These are phyloP conservation scores for Gossypium stocksii DNA, from an alignment of 345 rosid species.

Conservation along the genomic window DNA sequence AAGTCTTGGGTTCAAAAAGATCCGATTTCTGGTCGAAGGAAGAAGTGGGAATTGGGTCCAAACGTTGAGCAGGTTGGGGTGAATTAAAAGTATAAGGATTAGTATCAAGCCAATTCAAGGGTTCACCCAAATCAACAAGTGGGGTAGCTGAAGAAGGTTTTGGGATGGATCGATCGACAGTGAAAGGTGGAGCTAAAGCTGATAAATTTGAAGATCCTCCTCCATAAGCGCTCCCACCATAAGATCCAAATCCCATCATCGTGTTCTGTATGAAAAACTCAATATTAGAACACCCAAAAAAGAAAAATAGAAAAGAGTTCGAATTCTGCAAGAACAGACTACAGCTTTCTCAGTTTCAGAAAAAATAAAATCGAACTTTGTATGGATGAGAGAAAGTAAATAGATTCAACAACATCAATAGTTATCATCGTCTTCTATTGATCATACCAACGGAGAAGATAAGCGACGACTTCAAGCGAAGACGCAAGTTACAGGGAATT, in stretches of 20 bases:
- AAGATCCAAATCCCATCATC: conserved; percentile 42
- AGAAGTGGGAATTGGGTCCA: conserved; percentile 21
- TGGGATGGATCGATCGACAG: conserved; percentile 33
- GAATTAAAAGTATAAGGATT: conserved; percentile 9
- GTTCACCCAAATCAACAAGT: conserved; percentile 38
- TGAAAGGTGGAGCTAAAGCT: conserved; percentile 57
- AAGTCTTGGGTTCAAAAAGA: conserved; percentile 27
- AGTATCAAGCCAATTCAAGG: conserved; percentile 8
- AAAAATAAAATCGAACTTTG: neutral
- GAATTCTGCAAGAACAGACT: neutral
- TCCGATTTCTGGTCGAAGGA: conserved; percentile 18
- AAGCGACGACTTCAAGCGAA: neutral
- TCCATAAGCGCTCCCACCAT: conserved; percentile 24
- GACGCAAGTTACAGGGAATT: neutral
- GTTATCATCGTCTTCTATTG: neutral
- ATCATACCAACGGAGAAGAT: neutral
- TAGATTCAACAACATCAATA: neutral
- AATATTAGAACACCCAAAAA: neutral
- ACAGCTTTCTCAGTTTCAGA: neutral
- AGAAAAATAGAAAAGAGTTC: neutral
- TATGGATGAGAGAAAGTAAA: neutral
- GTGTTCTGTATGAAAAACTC: neutral
- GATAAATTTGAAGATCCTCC: conserved; percentile 52
- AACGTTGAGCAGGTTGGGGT: conserved; percentile 6
- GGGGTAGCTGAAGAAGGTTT: conserved; percentile 27